Evolutionary conservation across 305 asterid species (phyloP).

Genomic region (Plantago rigida): DNA sequence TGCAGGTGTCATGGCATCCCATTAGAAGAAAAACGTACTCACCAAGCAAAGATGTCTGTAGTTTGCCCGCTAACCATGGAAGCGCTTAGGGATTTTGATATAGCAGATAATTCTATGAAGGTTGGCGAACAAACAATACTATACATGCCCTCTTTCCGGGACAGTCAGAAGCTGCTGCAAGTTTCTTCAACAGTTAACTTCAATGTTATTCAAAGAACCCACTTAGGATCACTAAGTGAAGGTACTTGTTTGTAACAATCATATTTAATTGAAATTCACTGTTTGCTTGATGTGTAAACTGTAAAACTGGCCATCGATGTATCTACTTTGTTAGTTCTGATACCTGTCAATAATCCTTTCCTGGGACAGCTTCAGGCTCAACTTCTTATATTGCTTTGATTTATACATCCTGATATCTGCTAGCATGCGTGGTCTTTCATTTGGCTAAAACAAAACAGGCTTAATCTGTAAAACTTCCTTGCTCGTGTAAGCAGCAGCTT

Average conservation of each 20-base stretch:
- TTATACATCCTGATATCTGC: conserved; percentile 3
- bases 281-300: too few relatives aligned
- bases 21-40: conserved; percentile 36
- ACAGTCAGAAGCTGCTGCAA: conserved; percentile 40
- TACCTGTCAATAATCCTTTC: conserved; percentile 11
- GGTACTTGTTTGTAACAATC: conserved; percentile 38
- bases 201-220: conserved; percentile 65
- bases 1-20: conserved; percentile 91
- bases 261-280: too few relatives aligned
- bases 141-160: conserved; percentile 76
- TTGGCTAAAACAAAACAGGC: too few relatives aligned
- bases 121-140: conserved; percentile 67
- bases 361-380: conserved; percentile 17
- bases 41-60: conserved; percentile 23
- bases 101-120: conserved; percentile 57
- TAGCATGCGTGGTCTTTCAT: not conserved
- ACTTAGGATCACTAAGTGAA: conserved; percentile 67
- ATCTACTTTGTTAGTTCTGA: conserved; percentile 3
- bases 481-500: not conserved
- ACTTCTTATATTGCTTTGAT: conserved; percentile 9
- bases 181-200: conserved; percentile 55
- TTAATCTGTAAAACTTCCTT: not conserved
- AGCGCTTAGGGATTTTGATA: conserved; percentile 46
- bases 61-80: conserved; percentile 56
- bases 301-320: not conserved